Base-by-base conservation (phyloP, 305 asterid genomes). In the Ajuga reptans region DNA sequence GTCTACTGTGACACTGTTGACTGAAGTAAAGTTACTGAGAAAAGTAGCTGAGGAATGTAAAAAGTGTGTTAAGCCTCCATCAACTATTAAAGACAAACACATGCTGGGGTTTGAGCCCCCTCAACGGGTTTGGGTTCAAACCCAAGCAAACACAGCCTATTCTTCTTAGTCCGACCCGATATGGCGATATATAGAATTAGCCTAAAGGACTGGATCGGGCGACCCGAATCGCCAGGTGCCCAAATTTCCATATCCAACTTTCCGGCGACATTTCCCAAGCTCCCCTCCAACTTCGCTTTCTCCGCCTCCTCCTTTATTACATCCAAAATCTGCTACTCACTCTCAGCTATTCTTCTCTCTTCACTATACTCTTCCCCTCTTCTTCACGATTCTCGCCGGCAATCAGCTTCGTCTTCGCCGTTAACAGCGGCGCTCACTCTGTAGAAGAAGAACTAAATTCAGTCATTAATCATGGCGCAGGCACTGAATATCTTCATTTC, bases 401-500 rank as follows among this genome's bases (percentile, higher is more conserved):
- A 31, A 24, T 55, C 70, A 49, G 11, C 56, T 39, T 14, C 69
- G 16, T 31, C 58, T 39, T 1, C 34, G 4, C 70, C 55, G 52
- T 73, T 43, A 55, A 50, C 63, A 75, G 57, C 59, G 71, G 60
- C 55, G 75, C 68, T 66, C 68, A 34, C 61, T 56, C 63, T 12
- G 27, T 6, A 21, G 27, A 21, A 24, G 9, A 17, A 56, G 29
- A 15, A 1, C 64, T 2, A n/a, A 7, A 53, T 51, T 43, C 39
- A 24, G n/a, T 12, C 66, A 6, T 3, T 29, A 61, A 34, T 4
- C 67, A 87, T 87, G 96, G 82, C 95, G 69, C 90, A 85, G 66
- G 82, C 92, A 47, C 83, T 89, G 67, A 83, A 69, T 61, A 60
- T 82, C 51, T 87, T 76, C 83, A 78, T 82, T 54, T 83, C 90